phyloP scores from a whole-genome alignment of 495 filamentous ascomycete species.

The Alectoria sarmentosa region DNA sequence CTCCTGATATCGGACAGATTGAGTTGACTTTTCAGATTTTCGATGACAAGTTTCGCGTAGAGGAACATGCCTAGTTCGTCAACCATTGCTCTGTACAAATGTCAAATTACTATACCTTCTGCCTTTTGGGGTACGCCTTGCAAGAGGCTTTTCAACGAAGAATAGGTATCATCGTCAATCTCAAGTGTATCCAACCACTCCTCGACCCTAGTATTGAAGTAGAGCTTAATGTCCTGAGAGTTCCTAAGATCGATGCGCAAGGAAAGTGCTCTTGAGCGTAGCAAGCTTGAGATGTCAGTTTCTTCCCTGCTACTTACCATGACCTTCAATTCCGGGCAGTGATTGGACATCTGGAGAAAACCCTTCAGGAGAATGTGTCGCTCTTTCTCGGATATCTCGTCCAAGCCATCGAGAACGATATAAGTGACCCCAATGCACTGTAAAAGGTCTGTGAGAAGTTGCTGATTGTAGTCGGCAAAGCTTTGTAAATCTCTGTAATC shows the following conservation, averaged over 20 bases:
- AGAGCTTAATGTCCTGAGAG: constrained; percentile 1
- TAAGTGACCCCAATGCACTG: constrained; percentile 9
- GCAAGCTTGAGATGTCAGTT: constrained; percentile 1
- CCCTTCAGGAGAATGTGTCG: constrained; percentile 3
- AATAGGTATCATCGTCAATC: constrained; percentile 1
- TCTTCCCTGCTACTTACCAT: constrained; percentile 14
- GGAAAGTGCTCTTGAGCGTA: constrained; percentile 6
- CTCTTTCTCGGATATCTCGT: constrained; percentile 9
- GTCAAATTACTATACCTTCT: neutral
- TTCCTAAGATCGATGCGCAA: constrained; percentile 5
- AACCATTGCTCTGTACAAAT: neutral
- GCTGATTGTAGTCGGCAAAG: constrained; percentile 12
- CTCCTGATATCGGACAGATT: constrained; percentile 1
- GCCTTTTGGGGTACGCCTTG: constrained; percentile 5
- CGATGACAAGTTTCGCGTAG: constrained; percentile 10
- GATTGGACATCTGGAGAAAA: constrained; percentile 8
- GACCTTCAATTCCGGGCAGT: constrained; percentile 11
- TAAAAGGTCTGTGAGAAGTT: constrained; percentile 13
- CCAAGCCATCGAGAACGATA: constrained; percentile 11
- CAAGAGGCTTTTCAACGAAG: neutral
- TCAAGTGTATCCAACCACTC: constrained; percentile 8
- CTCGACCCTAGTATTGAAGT: neutral
- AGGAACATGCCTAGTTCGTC: constrained; percentile 8
- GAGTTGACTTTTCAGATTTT: neutral
- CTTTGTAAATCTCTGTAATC: constrained; percentile 12